Conservation (phyloP, 192 early-diverging fungal genomes). For the Pilobolus umbonatus region DNA sequence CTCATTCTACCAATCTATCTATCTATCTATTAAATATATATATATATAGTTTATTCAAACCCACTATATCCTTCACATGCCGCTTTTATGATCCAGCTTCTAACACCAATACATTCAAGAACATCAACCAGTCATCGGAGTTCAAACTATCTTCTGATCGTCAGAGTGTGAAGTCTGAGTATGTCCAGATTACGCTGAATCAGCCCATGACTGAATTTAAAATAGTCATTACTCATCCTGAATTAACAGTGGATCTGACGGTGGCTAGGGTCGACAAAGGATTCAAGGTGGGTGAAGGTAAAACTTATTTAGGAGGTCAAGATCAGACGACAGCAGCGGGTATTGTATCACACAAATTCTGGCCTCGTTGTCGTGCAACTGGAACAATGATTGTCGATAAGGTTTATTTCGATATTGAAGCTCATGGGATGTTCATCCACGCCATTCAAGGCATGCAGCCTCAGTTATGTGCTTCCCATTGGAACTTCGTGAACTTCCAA, state of each 20-base stretch:
- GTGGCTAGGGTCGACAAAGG: conserved; percentile 57
- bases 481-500: conserved; percentile 84
- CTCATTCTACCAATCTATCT: conserved; percentile 1
- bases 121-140: conserved; percentile 55
- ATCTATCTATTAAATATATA: conserved; percentile 10
- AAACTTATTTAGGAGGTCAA: conserved; percentile 62
- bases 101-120: conserved; percentile 71
- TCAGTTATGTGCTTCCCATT: conserved; percentile 75
- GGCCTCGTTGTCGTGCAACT: conserved; percentile 67
- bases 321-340: conserved; percentile 42
- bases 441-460: conserved; percentile 85
- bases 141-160: conserved; percentile 70
- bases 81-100: conserved; percentile 59
- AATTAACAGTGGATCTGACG: conserved; percentile 40
- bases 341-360: conserved; percentile 77
- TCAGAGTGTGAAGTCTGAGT: conserved; percentile 68
- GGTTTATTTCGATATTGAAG: conserved; percentile 59
- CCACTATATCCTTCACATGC: conserved; percentile 68
- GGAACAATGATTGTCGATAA: conserved; percentile 73
- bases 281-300: conserved; percentile 82
- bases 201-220: conserved; percentile 44
- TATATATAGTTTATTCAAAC: conserved; percentile 31
- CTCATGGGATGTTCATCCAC: conserved; percentile 74
- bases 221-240: conserved; percentile 49
- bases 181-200: conserved; percentile 57